A percentile compares a stretch with the other conserved stretches of the same genome.
These are phyloP conservation scores for Acacia pycnantha DNA, from an alignment of 331 rosid species.

Conservation along the genomic window DNA sequence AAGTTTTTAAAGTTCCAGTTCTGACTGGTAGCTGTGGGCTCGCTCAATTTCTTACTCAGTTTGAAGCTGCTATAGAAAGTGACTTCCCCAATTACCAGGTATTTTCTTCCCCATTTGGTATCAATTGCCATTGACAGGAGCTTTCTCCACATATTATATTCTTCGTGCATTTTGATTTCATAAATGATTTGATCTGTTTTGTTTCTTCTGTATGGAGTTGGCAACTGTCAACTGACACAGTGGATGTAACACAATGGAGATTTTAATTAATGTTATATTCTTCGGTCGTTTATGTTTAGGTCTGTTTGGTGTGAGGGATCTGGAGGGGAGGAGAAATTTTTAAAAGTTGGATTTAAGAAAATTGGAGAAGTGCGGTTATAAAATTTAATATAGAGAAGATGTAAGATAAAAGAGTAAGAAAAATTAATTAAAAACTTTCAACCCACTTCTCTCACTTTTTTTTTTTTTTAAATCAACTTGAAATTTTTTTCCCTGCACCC, in stretches of 20 bases:
- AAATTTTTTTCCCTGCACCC: no score
- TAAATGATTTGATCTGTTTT: background rate
- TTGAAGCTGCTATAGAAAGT: slow-evolving; percentile 91
- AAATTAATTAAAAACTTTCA: no score
- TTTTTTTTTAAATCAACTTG: no score
- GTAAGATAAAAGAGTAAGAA: no score
- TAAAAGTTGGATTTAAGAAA: no score
- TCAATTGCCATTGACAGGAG: background rate
- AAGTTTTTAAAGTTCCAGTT: slow-evolving; percentile 60
- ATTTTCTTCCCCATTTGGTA: background rate
- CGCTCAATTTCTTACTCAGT: slow-evolving; percentile 75
- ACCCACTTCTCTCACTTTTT: no score
- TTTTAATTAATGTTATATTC: slow-evolving; percentile 14
- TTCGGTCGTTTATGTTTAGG: background rate
- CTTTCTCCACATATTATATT: background rate
- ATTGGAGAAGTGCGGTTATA: no score
- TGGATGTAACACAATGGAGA: slow-evolving; percentile 13
- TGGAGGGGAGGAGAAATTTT: no score
- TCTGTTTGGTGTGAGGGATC: no score
- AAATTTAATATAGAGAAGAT: no score
- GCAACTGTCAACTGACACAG: background rate
- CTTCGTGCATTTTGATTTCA: background rate
- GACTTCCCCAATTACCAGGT: slow-evolving; percentile 91
- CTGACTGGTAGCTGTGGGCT: slow-evolving; percentile 68
- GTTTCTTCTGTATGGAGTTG: background rate